These are phyloP conservation scores for Mycena belliarum DNA, from an alignment of 768 basidiomycete genomes.

Conservation along the genomic window DNA sequence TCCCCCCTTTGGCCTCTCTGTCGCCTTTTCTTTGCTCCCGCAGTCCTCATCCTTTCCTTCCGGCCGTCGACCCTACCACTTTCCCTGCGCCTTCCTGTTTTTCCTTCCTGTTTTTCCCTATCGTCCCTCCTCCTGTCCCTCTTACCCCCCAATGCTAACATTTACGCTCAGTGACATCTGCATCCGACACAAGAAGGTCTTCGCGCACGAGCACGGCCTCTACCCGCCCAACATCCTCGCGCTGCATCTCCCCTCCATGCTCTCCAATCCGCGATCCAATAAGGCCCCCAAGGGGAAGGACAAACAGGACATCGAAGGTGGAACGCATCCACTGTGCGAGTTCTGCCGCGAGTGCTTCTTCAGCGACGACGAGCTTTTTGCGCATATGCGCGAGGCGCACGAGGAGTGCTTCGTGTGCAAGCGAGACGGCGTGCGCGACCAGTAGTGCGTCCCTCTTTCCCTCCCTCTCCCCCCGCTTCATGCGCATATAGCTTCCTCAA, in stretches of 20 bases:
- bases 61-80: too few species aligned
- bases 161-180: slow-evolving; percentile 70
- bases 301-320: slow-evolving; percentile 67
- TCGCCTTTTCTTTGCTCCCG: too few species aligned
- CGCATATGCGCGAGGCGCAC: slow-evolving; percentile 90
- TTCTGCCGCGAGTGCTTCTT: slow-evolving; percentile 96
- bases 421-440: slow-evolving; percentile 71
- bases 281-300: slow-evolving; percentile 38
- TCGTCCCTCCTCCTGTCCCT: too few species aligned
- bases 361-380: slow-evolving; percentile 88
- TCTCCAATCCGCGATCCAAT: slow-evolving; percentile 33
- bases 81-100: too few species aligned
- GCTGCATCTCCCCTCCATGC: slow-evolving; percentile 76
- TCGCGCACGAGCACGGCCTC: slow-evolving; percentile 90
- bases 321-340: slow-evolving; percentile 75
- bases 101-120: too few species aligned
- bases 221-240: slow-evolving; percentile 66
- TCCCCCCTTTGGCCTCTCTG: too few species aligned
- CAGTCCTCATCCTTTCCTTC: too few species aligned
- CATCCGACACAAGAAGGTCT: slow-evolving; percentile 88
- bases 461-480: too few species aligned
- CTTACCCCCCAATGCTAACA: background rate
- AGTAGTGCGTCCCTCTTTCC: slow-evolving; percentile 66
- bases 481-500: slow-evolving; percentile 62
- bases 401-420: slow-evolving; percentile 98